A percentile compares a stretch with the other conserved stretches of the same genome.
Conservation (phyloP, 352 stramenopile genomes). For the Pythium brachiatum region DNA sequence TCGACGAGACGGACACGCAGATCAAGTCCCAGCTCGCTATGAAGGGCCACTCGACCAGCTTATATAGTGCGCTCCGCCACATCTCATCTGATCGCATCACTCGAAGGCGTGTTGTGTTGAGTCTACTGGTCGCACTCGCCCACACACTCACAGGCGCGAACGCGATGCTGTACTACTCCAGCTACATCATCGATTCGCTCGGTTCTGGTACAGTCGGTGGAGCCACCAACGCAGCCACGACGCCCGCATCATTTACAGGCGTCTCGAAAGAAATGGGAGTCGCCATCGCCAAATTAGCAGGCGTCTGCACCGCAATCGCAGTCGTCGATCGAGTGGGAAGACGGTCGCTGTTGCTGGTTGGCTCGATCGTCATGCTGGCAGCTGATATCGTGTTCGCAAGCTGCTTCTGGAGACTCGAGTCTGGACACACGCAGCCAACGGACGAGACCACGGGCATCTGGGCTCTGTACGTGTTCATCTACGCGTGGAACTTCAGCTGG, state of each 20-base stretch:
- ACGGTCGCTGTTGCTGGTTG: slow-evolving; percentile 54
- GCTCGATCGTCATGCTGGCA: slow-evolving; percentile 48
- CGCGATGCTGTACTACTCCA: slow-evolving; percentile 82
- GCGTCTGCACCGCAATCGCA: slow-evolving; percentile 52
- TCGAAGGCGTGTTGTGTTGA: slow-evolving; percentile 54
- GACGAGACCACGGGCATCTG: slow-evolving; percentile 46
- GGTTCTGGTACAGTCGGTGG: slow-evolving; percentile 14
- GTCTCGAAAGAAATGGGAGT: slow-evolving; percentile 60
- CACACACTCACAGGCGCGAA: slow-evolving; percentile 69
- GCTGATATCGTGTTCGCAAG: slow-evolving; percentile 50
- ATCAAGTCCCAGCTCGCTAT: slow-evolving; percentile 27
- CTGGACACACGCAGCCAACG: slow-evolving; percentile 6
- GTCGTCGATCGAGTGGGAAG: slow-evolving; percentile 60
- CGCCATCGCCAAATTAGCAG: slow-evolving; percentile 57
- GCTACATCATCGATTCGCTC: slow-evolving; percentile 60
- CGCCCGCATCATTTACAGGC: slow-evolving; percentile 9
- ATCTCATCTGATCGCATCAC: slow-evolving; percentile 36
- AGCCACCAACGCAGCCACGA: neutral
- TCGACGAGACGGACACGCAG: slow-evolving; percentile 16
- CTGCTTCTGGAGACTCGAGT: slow-evolving; percentile 43
- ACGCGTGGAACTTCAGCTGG: slow-evolving; percentile 75
- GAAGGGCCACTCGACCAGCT: slow-evolving; percentile 31
- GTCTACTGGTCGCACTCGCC: slow-evolving; percentile 52
- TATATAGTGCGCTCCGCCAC: slow-evolving; percentile 35
- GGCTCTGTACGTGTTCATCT: slow-evolving; percentile 75